Evolutionary conservation across 768 basidiomycete genomes (phyloP), one percentile per base, ranked within the genome.

Genomic region (Astraeus odoratus): DNA sequence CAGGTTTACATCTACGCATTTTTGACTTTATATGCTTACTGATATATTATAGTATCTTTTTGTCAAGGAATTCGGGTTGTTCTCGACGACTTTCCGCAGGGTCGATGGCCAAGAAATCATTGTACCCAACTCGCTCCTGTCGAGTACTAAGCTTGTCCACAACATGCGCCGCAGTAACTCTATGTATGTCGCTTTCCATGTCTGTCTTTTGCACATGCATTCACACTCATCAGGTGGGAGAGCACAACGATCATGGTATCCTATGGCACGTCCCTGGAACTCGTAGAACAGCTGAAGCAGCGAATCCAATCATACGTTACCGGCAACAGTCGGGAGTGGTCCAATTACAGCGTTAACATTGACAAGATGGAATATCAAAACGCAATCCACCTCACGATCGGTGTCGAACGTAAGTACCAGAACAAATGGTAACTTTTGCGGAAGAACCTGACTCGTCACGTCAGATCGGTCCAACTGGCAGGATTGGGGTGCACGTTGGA

Each of bases 401-500:
- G 77, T 25, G 73, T 89, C 59, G 86, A 89, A 63, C 86, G 84
- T 77, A 62, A 61, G 81, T 72, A 18, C 38, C 27, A 16, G 6
- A 1, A 31, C 38, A 9, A 37, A 29, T 39, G 27, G 13, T 23
- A 25, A 18, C n/a, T 24, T 42, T 9, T 5, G 5, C 24, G 24
- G 27, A 5, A 22, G 22, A 19, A 25, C 22, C 49, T 46, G 18
- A 51, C 46, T 20, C 33, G 12, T 46, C 20, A 26, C 29, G 39
- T 37, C 46, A 84, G 83, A 88, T 63, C 79, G 83, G 42, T 74
- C 80, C 29, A 87, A 86, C 57, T 90, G 86, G 87, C 87, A 89
- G 57, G 85, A 89, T 57, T 90, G 86, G 86, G 86, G 83, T 39
- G 87, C 77, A 16, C 71, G 86, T 46, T 87, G 83, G 86, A 69